Evolutionary conservation across 192 early-diverging fungal species (phyloP), one percentile per base, ranked within the genome.

Genomic region (Entophlyctis helioformis): DNA sequence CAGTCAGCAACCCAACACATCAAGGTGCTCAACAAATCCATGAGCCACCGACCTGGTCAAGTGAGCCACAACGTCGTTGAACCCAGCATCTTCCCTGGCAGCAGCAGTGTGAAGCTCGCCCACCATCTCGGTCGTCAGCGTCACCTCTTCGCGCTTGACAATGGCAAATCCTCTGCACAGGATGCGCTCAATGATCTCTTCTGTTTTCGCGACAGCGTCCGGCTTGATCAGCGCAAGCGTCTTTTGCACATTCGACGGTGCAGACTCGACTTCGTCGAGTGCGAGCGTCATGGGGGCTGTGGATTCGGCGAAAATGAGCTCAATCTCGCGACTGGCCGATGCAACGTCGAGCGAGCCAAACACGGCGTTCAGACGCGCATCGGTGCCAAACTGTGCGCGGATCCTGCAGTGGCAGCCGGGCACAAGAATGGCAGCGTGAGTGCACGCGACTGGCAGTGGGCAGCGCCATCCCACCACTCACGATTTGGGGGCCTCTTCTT

Each of bases 181-280:
- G 41, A 77, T 69, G 10, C 65, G 44, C 18, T 58, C 56, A 15
- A 77, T 59, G 42, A 77, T 71, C n/a, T 55, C 56, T 20, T 77
- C 71, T 7, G 57, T 48, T 39, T 63, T 60, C 7, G 62, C 58
- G 23, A 65, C 50, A 0, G 61, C 58, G 25, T 77, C 60, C 18
- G 71, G 67, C 43, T 77, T 77, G 37, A 77, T 69, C 46, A 77
- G 51, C 7, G 61, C 69, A 8, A 77, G 34, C 4, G 74, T 74
- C 25, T 71, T 73, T 50, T 42, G 41, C 11, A 47, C 31, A 11
- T 8, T 15, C 10, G 6, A n/a, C n/a, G n/a, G n/a, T n/a, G n/a
- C 20, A 43, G 41, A 3, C 5, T 5, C 19, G 41, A 7, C 41
- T 26, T 43, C 41, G 4, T 22, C 20, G 16, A 21, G 16, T 39